A percentile compares a stretch with the other conserved stretches of the same genome.
phyloP scores from a whole-genome alignment of 1,139 yeast species.

The Arxiozyma slooffiae region DNA sequence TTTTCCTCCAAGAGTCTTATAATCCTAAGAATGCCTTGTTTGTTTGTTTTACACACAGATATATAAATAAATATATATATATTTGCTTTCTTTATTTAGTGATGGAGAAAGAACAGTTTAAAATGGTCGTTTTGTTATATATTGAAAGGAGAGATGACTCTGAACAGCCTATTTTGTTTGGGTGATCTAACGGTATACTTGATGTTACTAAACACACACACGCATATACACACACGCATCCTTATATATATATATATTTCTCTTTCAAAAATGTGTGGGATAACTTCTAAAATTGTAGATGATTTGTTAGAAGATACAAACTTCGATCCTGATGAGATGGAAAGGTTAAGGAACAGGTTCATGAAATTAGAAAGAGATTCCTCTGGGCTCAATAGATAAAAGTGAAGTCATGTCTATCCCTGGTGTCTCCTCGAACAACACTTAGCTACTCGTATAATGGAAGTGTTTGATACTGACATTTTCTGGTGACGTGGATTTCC shows the following conservation, averaged over 20 bases:
- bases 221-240: neutral
- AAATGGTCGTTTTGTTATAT: no score
- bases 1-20: no score
- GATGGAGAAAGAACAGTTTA: no score
- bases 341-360: constrained; percentile 80
- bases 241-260: no score
- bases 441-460: constrained; percentile 78
- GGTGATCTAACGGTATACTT: no score
- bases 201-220: no score
- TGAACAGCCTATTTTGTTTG: no score
- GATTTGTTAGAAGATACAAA: constrained; percentile 68
- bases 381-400: constrained; percentile 83
- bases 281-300: constrained; percentile 58
- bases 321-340: constrained; percentile 83
- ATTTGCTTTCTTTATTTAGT: no score
- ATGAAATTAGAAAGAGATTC: constrained; percentile 93
- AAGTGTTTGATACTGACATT: constrained; percentile 87
- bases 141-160: no score
- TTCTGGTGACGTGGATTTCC: constrained; percentile 92
- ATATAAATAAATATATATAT: no score
- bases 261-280: constrained; percentile 54
- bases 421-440: constrained; percentile 87
- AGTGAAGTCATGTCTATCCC: constrained; percentile 88
- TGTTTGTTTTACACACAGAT: no score
- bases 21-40: no score